These are phyloP conservation scores for Penicillium steckii DNA, from an alignment of 495 filamentous ascomycete species.

Conservation along the genomic window DNA sequence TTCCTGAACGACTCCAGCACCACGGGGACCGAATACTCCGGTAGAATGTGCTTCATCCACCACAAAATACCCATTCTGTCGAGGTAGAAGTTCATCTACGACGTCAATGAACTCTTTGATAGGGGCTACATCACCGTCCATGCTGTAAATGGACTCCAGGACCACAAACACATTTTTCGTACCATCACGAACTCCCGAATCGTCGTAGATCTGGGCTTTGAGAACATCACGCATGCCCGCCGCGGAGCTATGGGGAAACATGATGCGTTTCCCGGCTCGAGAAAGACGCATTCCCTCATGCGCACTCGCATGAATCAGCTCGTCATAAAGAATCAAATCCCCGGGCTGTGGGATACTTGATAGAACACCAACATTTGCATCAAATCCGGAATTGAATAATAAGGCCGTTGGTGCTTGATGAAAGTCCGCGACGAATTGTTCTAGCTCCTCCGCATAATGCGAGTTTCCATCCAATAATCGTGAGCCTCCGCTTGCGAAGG, in stretches of 20 bases:
- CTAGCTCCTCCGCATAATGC: slow-evolving; percentile 59
- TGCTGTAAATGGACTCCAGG: slow-evolving; percentile 77
- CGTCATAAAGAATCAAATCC: slow-evolving; percentile 72
- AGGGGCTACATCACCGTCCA: slow-evolving; percentile 77
- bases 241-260: slow-evolving; percentile 64
- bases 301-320: slow-evolving; percentile 72
- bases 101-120: slow-evolving; percentile 56
- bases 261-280: slow-evolving; percentile 45
- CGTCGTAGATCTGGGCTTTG: slow-evolving; percentile 23
- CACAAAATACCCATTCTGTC: slow-evolving; percentile 62
- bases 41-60: slow-evolving; percentile 81
- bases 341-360: slow-evolving; percentile 64
- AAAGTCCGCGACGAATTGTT: slow-evolving; percentile 62
- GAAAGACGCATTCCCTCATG: slow-evolving; percentile 76
- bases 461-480: slow-evolving; percentile 65
- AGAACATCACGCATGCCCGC: slow-evolving; percentile 42
- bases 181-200: slow-evolving; percentile 31
- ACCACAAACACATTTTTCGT: slow-evolving; percentile 57
- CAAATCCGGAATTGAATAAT: slow-evolving; percentile 77
- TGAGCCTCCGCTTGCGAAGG: slow-evolving; percentile 44
- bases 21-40: slow-evolving; percentile 61
- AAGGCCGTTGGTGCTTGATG: slow-evolving; percentile 63
- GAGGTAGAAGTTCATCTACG: slow-evolving; percentile 56
- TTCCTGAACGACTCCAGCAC: slow-evolving; percentile 65
- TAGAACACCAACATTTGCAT: slow-evolving; percentile 72